phyloP scores from a whole-genome alignment of 1,139 yeast genomes.

The Pichia kudriavzevii region DNA sequence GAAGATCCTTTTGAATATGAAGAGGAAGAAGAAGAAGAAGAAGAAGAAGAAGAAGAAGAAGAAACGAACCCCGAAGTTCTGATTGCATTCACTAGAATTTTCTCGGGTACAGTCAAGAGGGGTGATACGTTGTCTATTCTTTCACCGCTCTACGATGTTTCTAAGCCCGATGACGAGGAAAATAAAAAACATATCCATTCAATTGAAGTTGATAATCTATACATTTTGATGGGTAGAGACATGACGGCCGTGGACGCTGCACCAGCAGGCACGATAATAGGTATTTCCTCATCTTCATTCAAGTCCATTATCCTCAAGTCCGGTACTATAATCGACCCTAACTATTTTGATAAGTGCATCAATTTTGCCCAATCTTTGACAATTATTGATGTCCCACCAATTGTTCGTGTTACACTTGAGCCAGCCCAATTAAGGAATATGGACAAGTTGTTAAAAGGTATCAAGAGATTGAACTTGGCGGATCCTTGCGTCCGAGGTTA shows the following conservation, averaged over 20 bases:
- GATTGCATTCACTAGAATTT: constrained; percentile 83
- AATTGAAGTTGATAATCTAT: constrained; percentile 57
- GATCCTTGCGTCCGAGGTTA: constrained; percentile 90
- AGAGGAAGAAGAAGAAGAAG: constrained; percentile 33
- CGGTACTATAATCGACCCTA: constrained; percentile 62
- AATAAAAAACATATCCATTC: constrained; percentile 42
- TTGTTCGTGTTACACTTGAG: constrained; percentile 89
- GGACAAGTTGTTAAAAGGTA: constrained; percentile 68
- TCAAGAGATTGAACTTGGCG: constrained; percentile 71
- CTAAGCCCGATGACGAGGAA: constrained; percentile 41
- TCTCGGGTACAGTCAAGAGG: constrained; percentile 68
- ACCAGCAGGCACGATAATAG: constrained; percentile 94
- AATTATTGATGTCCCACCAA: constrained; percentile 65
- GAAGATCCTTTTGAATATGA: constrained; percentile 38
- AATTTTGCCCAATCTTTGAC: constrained; percentile 57
- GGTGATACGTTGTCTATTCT: constrained; percentile 72
- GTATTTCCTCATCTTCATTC: constrained; percentile 67
- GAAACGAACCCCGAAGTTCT: constrained; percentile 47
- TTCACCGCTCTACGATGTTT: constrained; percentile 80
- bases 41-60: constrained; percentile 34
- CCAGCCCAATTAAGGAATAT: constrained; percentile 82
- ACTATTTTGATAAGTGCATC: constrained; percentile 37
- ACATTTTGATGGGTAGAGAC: constrained; percentile 88
- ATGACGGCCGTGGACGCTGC: constrained; percentile 68
- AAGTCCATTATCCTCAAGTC: constrained; percentile 77